Percentiles rank a stretch among this genome's conserved stretches.
These are phyloP conservation scores for Pseudogymnoascus sp. DNA, from an alignment of 2,329 filamentous ascomycete species.

Conservation along the genomic window DNA sequence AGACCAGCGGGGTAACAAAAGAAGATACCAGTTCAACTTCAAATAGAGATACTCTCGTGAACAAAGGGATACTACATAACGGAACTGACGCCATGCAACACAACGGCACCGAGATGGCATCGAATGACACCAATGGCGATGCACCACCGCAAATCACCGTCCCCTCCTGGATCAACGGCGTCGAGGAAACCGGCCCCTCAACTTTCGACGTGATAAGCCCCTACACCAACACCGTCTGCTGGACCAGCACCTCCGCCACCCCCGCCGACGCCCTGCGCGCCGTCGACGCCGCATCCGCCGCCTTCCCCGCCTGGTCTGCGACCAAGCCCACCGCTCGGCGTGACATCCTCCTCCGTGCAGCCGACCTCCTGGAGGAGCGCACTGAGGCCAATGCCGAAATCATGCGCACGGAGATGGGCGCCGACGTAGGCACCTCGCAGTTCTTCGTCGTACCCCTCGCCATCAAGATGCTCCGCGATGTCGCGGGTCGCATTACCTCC, in stretches of 20 bases:
- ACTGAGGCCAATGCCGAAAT: slow-evolving; percentile 43
- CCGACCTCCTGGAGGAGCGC: slow-evolving; percentile 41
- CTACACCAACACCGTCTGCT: slow-evolving; percentile 35
- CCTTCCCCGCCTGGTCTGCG: slow-evolving; percentile 50
- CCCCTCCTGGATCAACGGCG: slow-evolving; percentile 41
- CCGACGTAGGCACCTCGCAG: slow-evolving; percentile 25
- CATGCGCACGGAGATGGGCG: slow-evolving; percentile 46
- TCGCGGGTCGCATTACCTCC: slow-evolving; percentile 9
- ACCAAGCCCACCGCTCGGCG: slow-evolving; percentile 43
- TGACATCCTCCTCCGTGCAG: slow-evolving; percentile 46
- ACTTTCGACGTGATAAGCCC: slow-evolving; percentile 44
- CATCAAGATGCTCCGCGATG: slow-evolving; percentile 22
- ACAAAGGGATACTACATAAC: background rate
- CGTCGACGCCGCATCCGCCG: slow-evolving; percentile 44
- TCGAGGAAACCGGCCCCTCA: slow-evolving; percentile 34
- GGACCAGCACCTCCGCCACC: slow-evolving; percentile 41
- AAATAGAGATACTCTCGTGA: background rate
- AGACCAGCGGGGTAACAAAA: background rate
- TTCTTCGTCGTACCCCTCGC: slow-evolving; percentile 31
- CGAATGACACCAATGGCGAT: slow-evolving; percentile 11
- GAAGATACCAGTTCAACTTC: background rate
- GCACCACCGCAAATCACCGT: slow-evolving; percentile 20
- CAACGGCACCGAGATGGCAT: background rate
- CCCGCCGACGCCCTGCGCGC: slow-evolving; percentile 43
- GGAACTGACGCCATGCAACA: background rate